A percentile compares a stretch with the other conserved stretches of the same genome.
Conservation (phyloP, 495 filamentous ascomycete genomes). For the Neurospora cerealis region DNA sequence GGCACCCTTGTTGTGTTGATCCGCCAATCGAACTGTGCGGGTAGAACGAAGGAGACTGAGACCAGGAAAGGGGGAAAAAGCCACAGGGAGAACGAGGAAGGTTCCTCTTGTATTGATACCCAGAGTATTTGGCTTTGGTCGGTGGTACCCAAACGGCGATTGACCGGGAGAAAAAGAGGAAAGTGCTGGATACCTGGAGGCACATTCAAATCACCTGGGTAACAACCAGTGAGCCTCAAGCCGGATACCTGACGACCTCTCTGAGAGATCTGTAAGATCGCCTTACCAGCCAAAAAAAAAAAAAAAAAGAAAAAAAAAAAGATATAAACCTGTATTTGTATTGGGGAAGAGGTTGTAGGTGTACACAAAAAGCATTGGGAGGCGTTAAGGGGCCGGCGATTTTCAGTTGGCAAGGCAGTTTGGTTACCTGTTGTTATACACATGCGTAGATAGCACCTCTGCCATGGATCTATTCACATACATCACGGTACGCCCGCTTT, state of each 20-base stretch:
- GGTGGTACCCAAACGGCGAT: neutral
- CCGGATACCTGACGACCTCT: neutral
- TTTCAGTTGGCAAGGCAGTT: neutral
- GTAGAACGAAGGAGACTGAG: neutral
- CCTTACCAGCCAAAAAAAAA: neutral
- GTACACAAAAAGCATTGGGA: slow-evolving; percentile 6
- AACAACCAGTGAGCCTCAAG: neutral
- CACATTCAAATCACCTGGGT: neutral
- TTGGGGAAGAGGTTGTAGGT: neutral
- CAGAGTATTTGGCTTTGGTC: neutral
- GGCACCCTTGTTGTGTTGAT: neutral
- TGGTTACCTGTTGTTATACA: neutral
- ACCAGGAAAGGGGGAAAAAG: neutral
- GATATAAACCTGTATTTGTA: neutral
- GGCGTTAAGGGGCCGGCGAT: slow-evolving; percentile 5
- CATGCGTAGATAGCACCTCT: neutral
- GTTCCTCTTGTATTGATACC: neutral
- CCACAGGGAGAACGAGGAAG: neutral
- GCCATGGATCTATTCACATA: neutral
- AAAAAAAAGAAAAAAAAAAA: neutral
- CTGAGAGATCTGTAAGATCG: neutral
- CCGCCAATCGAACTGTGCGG: neutral
- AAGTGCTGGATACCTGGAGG: neutral
- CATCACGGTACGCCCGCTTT: neutral
- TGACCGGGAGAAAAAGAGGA: neutral